phyloP scores from a whole-genome alignment of 208 protist species.

The Herpetomonas tarakana region DNA sequence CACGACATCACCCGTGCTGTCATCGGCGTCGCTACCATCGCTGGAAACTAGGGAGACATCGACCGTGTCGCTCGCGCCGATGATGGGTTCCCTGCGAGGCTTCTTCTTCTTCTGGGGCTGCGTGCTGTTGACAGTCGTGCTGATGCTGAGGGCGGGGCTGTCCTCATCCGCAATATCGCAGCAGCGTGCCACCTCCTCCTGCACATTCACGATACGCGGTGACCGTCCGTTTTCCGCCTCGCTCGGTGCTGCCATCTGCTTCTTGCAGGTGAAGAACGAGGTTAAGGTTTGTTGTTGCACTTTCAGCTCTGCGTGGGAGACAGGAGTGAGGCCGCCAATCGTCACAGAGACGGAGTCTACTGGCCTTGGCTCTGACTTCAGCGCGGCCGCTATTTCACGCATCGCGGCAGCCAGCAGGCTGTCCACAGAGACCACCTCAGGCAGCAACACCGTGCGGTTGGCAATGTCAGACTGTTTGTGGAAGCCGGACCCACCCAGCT shows the following conservation, averaged over 20 bases:
- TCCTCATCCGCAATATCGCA: too few species aligned
- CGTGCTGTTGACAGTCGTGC: too few species aligned
- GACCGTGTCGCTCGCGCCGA: background rate
- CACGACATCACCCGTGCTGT: slow-evolving; percentile 4
- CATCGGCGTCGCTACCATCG: slow-evolving; percentile 1
- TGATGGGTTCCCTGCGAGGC: too few species aligned
- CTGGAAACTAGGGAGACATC: background rate
- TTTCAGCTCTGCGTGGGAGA: background rate
- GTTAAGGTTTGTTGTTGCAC: background rate
- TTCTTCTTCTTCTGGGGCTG: too few species aligned
- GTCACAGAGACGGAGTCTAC: slow-evolving; percentile 28
- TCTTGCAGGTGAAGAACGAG: background rate
- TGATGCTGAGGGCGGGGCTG: background rate
- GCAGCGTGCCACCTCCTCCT: background rate
- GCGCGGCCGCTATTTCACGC: slow-evolving; percentile 10
- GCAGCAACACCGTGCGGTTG: slow-evolving; percentile 38
- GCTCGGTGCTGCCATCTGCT: too few species aligned
- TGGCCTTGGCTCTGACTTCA: background rate
- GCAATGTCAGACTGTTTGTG: slow-evolving; percentile 21
- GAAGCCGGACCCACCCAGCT: slow-evolving; percentile 45
- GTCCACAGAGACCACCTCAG: slow-evolving; percentile 33
- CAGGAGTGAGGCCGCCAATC: slow-evolving; percentile 17
- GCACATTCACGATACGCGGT: too few species aligned
- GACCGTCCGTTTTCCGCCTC: too few species aligned
- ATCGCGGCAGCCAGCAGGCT: slow-evolving; percentile 15